Percentiles rank a stretch among this genome's conserved stretches.
Evolutionary conservation across 2,329 filamentous ascomycete species (phyloP).

Genomic region (Davidsoniella neocaledoniae): DNA sequence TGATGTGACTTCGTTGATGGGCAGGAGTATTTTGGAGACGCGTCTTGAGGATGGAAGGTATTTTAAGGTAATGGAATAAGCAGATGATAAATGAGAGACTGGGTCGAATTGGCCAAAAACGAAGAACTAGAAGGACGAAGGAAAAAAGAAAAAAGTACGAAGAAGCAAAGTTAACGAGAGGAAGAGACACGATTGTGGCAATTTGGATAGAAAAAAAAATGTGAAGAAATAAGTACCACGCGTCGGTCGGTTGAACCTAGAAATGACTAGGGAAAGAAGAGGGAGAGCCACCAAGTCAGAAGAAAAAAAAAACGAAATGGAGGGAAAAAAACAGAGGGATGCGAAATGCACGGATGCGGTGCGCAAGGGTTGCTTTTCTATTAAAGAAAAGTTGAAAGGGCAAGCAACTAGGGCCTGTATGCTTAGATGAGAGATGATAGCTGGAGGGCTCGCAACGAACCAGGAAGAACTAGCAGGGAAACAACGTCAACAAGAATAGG

Average conservation of each 20-base stretch:
- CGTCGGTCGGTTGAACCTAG: neutral
- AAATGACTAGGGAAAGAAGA: slow-evolving; percentile 1
- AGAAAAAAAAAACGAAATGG: slow-evolving; percentile 8
- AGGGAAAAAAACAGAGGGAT: slow-evolving; percentile 7
- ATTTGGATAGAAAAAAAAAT: neutral
- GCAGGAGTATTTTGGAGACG: neutral
- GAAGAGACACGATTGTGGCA: slow-evolving; percentile 4
- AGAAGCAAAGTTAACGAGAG: slow-evolving; percentile 3
- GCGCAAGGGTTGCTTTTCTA: slow-evolving; percentile 6
- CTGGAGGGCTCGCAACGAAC: neutral
- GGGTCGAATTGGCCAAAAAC: slow-evolving; percentile 3
- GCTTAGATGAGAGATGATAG: neutral
- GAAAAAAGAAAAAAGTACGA: slow-evolving; percentile 2
- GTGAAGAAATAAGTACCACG: slow-evolving; percentile 1
- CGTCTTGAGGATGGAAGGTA: neutral
- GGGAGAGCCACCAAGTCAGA: slow-evolving; percentile 1
- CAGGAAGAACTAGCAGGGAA: neutral
- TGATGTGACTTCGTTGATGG: neutral
- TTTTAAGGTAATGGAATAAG: neutral
- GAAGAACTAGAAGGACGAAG: neutral
- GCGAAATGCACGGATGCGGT: slow-evolving; percentile 11
- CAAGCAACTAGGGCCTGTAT: neutral
- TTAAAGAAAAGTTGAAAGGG: neutral
- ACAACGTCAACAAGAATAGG: neutral
- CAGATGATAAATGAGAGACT: neutral